Base-by-base conservation (phyloP, 257 asterid genomes). In the Fraxinus excelsior region DNA sequence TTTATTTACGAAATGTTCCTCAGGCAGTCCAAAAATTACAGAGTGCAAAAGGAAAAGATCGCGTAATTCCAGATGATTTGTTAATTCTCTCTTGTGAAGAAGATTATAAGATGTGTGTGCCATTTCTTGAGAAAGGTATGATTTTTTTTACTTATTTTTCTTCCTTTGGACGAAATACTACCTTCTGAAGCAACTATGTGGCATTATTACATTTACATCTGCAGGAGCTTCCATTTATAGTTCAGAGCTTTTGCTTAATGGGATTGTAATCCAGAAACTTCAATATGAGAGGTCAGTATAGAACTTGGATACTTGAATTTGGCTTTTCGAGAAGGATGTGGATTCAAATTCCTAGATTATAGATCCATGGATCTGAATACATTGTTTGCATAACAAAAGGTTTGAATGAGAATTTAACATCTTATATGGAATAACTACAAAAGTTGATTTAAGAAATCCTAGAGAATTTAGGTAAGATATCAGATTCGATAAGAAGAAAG, bases 161-260 rank as follows among this genome's bases (percentile, higher is more conserved):
- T 5, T 13, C 28, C 42, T 74, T 70, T 72, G 40, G 9, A 28
- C 42, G 67, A 38, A 19, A 35, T 35, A 73, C 79, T 67, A 51
- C 7, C 78, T 80, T 66, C 79, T 68, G 65, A 62, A 75, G 34
- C 80, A 76, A 73, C n/a, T 58, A 31, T n/a, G 37, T 73, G 69
- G 26, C 67, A 14, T 74, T 56, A 44, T 67, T 79, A 62, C 26
- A 80, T 80, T 37, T 74, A 40, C 44, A 71, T 14, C 79, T 84
- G 80, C 91, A 93, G 98, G 96, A 81, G 88, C 84, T 85, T 80
- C 78, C 32, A 72, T 93, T 25, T 90, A 91, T 76, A 82, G 85
- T 83, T 87, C 95, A 1, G 96, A 91, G 88, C 97, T 91, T 80
- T 84, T 94, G 88, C 88, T 91, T 69, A 88, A 87, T 58, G 97